These are phyloP conservation scores for Helicosporidium sp. DNA, from an alignment of 139 green algal species.

Conservation along the genomic window DNA sequence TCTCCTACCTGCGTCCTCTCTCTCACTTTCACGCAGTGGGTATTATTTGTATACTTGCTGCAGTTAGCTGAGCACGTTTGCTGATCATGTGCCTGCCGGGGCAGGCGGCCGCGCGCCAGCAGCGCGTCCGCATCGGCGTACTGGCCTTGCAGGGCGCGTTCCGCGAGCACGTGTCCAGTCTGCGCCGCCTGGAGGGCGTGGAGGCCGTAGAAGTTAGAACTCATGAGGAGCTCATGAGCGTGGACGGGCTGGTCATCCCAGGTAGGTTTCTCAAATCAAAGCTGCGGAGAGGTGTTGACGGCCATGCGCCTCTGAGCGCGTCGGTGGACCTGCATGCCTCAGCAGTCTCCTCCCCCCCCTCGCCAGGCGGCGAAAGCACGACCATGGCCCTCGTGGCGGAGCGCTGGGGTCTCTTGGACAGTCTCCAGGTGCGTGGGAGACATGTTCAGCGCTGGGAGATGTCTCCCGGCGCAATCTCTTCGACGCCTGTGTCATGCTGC, in stretches of 20 bases:
- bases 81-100: no score
- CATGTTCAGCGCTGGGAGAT: no score
- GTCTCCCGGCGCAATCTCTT: no score
- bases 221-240: constrained; percentile 44
- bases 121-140: constrained; percentile 57
- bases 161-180: constrained; percentile 58
- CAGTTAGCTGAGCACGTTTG: no score
- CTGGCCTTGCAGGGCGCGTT: constrained; percentile 81
- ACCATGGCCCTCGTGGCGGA: constrained; percentile 81
- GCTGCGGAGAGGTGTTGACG: neutral
- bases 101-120: no score
- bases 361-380: constrained; percentile 66
- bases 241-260: constrained; percentile 75
- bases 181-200: constrained; percentile 39
- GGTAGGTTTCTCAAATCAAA: no score
- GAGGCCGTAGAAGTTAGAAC: constrained; percentile 66
- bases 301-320: neutral
- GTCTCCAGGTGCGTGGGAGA: no score
- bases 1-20: no score
- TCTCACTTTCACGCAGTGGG: no score
- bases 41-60: no score
- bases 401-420: constrained; percentile 73
- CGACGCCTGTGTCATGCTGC: no score
- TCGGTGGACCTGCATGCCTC: neutral
- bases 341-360: neutral